Conservation (phyloP, 1,284 basidiomycete genomes). For the Violaceomyces palustris region DNA sequence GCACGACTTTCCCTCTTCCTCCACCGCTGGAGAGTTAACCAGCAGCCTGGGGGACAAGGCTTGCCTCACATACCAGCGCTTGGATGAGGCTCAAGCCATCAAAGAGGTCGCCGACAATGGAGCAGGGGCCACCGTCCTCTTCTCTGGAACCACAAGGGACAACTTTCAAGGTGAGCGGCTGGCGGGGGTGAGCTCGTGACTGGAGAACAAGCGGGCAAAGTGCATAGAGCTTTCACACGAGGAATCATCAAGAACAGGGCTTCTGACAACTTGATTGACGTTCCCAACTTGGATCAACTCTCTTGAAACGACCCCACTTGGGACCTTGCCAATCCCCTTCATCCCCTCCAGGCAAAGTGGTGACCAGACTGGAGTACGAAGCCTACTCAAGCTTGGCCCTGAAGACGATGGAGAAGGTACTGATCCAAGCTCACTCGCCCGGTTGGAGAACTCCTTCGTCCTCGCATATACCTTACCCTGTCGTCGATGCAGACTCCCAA, state of each 20-base stretch:
- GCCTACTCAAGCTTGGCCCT: slow-evolving; percentile 77
- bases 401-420: slow-evolving; percentile 58
- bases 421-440: slow-evolving; percentile 10
- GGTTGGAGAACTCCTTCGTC: background rate
- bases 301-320: background rate
- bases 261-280: no score
- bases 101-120: slow-evolving; percentile 15
- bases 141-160: slow-evolving; percentile 69
- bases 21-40: slow-evolving; percentile 2
- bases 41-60: slow-evolving; percentile 17
- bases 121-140: slow-evolving; percentile 57
- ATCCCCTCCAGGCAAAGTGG: slow-evolving; percentile 63
- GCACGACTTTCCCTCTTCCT: slow-evolving; percentile 7
- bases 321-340: no score
- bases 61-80: slow-evolving; percentile 24
- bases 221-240: slow-evolving; percentile 22
- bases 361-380: slow-evolving; percentile 69
- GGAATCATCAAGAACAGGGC: no score
- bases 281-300: no score
- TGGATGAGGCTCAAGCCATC: slow-evolving; percentile 25
- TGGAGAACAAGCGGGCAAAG: background rate
- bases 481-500: background rate
- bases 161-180: slow-evolving; percentile 58
- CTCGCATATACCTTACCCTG: background rate
- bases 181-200: no score